Percentiles rank a stretch among this genome's conserved stretches.
These are phyloP conservation scores for Herpotrichia juniperi DNA, from an alignment of 2,329 filamentous ascomycete genomes.

Conservation along the genomic window DNA sequence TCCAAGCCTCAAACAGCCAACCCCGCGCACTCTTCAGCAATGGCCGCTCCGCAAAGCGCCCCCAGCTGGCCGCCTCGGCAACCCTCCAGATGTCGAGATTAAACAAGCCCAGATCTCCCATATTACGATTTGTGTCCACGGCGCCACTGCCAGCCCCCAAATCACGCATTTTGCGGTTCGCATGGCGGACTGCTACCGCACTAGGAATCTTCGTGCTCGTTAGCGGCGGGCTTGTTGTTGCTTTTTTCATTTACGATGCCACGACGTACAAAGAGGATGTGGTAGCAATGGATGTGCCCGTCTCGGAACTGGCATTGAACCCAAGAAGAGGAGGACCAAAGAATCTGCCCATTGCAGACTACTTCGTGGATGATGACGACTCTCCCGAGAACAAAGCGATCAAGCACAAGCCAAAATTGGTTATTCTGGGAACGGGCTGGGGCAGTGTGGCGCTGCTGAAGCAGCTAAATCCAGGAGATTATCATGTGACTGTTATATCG, in stretches of 20 bases:
- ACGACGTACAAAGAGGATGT: constrained; percentile 82
- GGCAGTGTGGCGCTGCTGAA: constrained; percentile 92
- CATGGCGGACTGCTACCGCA: constrained; percentile 73
- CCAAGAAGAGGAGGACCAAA: constrained; percentile 88
- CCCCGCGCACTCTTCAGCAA: constrained; percentile 33
- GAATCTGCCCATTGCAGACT: constrained; percentile 89
- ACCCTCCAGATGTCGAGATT: constrained; percentile 23
- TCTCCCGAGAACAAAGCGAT: constrained; percentile 69
- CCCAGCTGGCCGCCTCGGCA: constrained; percentile 24
- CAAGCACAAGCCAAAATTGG: constrained; percentile 89
- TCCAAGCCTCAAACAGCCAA: constrained; percentile 14
- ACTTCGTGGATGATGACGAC: constrained; percentile 89
- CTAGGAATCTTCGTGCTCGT: constrained; percentile 78
- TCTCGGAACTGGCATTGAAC: constrained; percentile 82
- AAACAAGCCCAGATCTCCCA: constrained; percentile 21
- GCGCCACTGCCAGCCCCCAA: constrained; percentile 36
- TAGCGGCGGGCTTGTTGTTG: constrained; percentile 71
- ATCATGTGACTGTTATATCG: constrained; percentile 93
- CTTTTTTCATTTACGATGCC: constrained; percentile 93
- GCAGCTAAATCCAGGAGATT: constrained; percentile 85
- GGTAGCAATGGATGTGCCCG: constrained; percentile 72
- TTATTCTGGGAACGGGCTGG: constrained; percentile 94
- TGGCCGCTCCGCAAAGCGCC: constrained; percentile 31
- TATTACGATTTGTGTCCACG: constrained; percentile 34
- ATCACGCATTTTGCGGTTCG: constrained; percentile 55